A percentile compares a stretch with the other conserved stretches of the same genome.
phyloP scores from a whole-genome alignment of 176 grass and related monocot genomes.

The Otatea glauca region DNA sequence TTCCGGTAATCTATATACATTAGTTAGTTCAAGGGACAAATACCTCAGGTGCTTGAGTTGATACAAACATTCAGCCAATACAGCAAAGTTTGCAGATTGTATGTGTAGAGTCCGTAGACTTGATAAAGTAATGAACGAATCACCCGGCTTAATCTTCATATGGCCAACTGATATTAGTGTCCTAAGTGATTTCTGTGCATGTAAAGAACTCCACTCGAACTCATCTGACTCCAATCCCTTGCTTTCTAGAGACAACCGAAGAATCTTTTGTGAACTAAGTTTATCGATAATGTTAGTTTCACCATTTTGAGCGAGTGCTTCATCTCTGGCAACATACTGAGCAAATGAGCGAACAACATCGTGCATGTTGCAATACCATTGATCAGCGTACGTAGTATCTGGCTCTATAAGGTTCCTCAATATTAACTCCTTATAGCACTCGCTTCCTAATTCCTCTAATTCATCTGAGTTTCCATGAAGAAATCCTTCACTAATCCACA shows the following conservation, averaged over 20 bases:
- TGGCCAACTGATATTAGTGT: too few species aligned
- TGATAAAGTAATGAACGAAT: too few species aligned
- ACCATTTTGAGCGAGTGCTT: background rate
- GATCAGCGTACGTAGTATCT: background rate
- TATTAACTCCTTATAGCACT: conserved; percentile 11
- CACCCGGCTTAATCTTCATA: too few species aligned
- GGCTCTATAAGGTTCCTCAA: conserved; percentile 39
- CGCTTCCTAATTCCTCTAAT: background rate
- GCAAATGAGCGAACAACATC: too few species aligned
- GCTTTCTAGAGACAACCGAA: conserved; percentile 22
- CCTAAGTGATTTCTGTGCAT: too few species aligned
- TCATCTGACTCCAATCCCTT: background rate
- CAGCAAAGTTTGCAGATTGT: background rate
- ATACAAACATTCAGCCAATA: background rate
- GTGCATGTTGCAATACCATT: too few species aligned
- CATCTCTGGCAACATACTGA: too few species aligned
- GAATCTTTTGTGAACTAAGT: background rate
- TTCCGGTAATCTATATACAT: conserved; percentile 3
- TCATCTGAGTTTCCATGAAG: background rate
- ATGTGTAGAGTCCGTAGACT: background rate
- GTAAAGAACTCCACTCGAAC: background rate
- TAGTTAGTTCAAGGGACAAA: background rate
- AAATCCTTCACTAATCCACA: too few species aligned
- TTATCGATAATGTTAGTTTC: background rate
- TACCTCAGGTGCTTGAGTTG: conserved; percentile 51